A percentile compares a stretch with the other conserved stretches of the same genome.
Evolutionary conservation across 106 monocot species (phyloP).

Genomic region (Acorus calamus): DNA sequence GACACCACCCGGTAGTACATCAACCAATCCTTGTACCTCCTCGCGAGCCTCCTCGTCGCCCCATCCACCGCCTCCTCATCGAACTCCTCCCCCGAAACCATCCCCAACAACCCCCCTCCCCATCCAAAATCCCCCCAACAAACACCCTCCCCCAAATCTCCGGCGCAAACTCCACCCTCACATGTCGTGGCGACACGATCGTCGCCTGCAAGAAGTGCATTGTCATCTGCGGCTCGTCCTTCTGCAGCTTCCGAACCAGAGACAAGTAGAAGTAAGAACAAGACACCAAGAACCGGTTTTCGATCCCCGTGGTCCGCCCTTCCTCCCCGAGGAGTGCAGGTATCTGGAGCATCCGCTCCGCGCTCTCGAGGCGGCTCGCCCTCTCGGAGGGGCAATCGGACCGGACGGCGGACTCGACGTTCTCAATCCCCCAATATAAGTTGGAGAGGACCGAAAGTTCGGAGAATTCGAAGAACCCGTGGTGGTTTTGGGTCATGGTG

Average conservation of each 20-base stretch:
- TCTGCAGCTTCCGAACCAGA: slow-evolving; percentile 40
- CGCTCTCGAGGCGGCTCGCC: slow-evolving; percentile 9
- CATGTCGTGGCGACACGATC: slow-evolving; percentile 35
- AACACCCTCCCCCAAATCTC: slow-evolving; percentile 49
- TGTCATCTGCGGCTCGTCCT: slow-evolving; percentile 87
- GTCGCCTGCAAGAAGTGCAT: slow-evolving; percentile 74
- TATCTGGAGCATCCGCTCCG: slow-evolving; percentile 80
- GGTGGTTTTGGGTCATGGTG: slow-evolving; percentile 11
- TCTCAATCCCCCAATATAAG: slow-evolving; percentile 62
- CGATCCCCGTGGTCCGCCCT: slow-evolving; percentile 53
- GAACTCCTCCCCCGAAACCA: too few relatives aligned
- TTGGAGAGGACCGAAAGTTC: slow-evolving; percentile 64
- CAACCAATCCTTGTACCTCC: slow-evolving; percentile 88
- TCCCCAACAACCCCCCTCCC: not conserved
- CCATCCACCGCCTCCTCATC: slow-evolving; percentile 30
- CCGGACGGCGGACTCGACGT: slow-evolving; percentile 27
- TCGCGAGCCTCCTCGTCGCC: slow-evolving; percentile 41
- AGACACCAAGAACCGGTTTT: slow-evolving; percentile 57
- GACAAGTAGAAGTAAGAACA: slow-evolving; percentile 83
- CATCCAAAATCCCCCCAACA: not conserved
- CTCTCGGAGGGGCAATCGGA: slow-evolving; percentile 7
- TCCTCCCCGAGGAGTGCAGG: slow-evolving; percentile 77
- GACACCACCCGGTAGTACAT: slow-evolving; percentile 90
- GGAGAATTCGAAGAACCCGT: slow-evolving; percentile 31
- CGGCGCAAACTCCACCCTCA: slow-evolving; percentile 56